Evolutionary conservation across 1,139 yeast genomes (phyloP).

Genomic region (Oligophagozyma castellii): DNA sequence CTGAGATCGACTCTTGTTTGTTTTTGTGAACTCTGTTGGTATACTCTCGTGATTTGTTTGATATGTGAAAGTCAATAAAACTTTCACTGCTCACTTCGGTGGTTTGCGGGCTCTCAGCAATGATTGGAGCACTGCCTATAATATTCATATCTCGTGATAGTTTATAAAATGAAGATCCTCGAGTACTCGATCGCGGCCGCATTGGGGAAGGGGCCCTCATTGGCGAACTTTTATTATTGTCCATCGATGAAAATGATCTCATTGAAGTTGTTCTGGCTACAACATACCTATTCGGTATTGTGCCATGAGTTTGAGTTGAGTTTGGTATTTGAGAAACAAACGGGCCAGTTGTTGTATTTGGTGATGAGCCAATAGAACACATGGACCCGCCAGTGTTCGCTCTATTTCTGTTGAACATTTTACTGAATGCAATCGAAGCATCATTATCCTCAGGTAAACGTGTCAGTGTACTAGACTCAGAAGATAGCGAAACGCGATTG

Average conservation of each 20-base stretch:
- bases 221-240: conserved; percentile 20
- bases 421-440: conserved; percentile 25
- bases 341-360: conserved; percentile 2
- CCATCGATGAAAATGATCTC: conserved; percentile 15
- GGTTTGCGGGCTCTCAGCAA: conserved; percentile 2
- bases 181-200: conserved; percentile 19
- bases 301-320: conserved; percentile 2
- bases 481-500: no score
- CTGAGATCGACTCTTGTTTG: conserved; percentile 20
- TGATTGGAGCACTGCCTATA: conserved; percentile 5
- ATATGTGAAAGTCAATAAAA: conserved; percentile 11
- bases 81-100: conserved; percentile 7
- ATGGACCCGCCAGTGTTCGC: conserved; percentile 22
- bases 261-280: conserved; percentile 15
- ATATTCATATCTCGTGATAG: conserved; percentile 15
- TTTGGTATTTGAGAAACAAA: no score
- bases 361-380: conserved; percentile 5
- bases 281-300: conserved; percentile 1
- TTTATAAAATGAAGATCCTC: conserved; percentile 14
- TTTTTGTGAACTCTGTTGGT: conserved; percentile 9
- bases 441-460: conserved; percentile 20
- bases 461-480: no score
- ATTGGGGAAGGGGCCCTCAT: conserved; percentile 20
- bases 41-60: conserved; percentile 2
- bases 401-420: conserved; percentile 22